Base-by-base conservation (phyloP, 768 basidiomycete species). In the Tricholoma sp. region DNA sequence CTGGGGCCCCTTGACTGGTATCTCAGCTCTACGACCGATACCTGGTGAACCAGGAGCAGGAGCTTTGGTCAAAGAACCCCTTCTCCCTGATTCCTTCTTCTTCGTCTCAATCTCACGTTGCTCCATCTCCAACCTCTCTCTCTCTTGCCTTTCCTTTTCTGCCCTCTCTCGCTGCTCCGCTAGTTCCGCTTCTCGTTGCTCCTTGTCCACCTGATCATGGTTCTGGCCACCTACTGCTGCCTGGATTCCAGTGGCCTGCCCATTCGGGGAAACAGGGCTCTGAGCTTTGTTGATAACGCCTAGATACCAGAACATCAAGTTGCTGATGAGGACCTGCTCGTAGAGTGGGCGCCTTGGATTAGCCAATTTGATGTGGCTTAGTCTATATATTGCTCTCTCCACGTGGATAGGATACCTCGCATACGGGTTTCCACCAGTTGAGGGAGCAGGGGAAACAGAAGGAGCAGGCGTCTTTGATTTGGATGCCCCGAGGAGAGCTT, bases 261-360 rank as follows among this genome's bases (percentile, higher is more conserved):
- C 69, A 37, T 66, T 68, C 37, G 78, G 62, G 11, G 74, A 67
- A 3, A 76, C 70, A 12, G 78, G 74, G 52, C 66, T 80, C 65
- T 86, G 88, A 17, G 91, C 83, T 72, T 96, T 94, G 72, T 98
- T 97, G 73, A 98, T 98, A 62, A 98, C 87, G 11, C 95, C 93
- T 36, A 99, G 80, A 69, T 98, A 99, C 97, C 97, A 99, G 79
- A 99, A 98, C 93, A 96, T 97, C 65, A 94, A 75, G 68, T 94
- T 94, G 67, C 89, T 91, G 70, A 91, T 93, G 56, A 92, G 75
- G 53, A 90, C 97, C 71, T 99, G 97, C 75, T 99, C 97, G 66
- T 97, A 98, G 15, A 99, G 78, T 28, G 97, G 95, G 45, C 97
- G 81, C 57, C 97, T 81, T 8, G 97, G 95, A 72, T 98, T 99